Conservation (phyloP, 2,329 filamentous ascomycete genomes). For the Cyphellophora europaea region DNA sequence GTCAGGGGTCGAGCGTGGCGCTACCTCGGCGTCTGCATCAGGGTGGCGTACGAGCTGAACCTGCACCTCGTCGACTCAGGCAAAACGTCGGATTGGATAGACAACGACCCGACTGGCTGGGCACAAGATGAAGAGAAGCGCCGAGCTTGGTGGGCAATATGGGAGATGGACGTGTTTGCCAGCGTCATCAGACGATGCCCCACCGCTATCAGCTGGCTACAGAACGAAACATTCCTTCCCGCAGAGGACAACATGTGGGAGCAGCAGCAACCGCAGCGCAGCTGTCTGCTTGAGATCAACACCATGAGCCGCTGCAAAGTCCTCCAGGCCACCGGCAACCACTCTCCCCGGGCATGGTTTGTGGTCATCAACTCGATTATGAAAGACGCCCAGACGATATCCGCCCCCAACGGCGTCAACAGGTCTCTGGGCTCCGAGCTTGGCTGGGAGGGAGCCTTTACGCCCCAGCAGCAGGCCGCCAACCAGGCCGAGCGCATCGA, state of each 20-base stretch:
- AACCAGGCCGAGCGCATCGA: conserved; percentile 1
- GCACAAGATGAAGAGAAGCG: conserved; percentile 26
- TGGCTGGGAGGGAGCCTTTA: neutral
- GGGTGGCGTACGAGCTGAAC: conserved; percentile 27
- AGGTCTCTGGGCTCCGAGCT: neutral
- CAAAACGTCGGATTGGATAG: neutral
- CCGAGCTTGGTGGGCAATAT: conserved; percentile 32
- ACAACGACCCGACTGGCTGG: conserved; percentile 15
- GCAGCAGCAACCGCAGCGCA: conserved; percentile 14
- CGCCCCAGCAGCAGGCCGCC: conserved; percentile 2
- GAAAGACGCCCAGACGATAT: conserved; percentile 27
- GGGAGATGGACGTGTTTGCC: conserved; percentile 35
- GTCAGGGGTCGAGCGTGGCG: conserved; percentile 30
- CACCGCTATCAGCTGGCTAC: conserved; percentile 26
- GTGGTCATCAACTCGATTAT: conserved; percentile 31
- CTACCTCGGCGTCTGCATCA: conserved; percentile 21
- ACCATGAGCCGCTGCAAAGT: conserved; percentile 24
- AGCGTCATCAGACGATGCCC: conserved; percentile 30
- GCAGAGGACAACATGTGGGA: conserved; percentile 28
- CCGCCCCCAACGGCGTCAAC: conserved; percentile 20
- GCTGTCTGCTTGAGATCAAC: conserved; percentile 23
- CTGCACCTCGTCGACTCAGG: conserved; percentile 21
- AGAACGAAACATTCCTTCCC: conserved; percentile 28
- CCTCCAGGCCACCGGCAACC: conserved; percentile 23
- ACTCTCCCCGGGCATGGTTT: conserved; percentile 29